phyloP scores from a whole-genome alignment of 495 filamentous ascomycete genomes.

The Penicillium argentinense region DNA sequence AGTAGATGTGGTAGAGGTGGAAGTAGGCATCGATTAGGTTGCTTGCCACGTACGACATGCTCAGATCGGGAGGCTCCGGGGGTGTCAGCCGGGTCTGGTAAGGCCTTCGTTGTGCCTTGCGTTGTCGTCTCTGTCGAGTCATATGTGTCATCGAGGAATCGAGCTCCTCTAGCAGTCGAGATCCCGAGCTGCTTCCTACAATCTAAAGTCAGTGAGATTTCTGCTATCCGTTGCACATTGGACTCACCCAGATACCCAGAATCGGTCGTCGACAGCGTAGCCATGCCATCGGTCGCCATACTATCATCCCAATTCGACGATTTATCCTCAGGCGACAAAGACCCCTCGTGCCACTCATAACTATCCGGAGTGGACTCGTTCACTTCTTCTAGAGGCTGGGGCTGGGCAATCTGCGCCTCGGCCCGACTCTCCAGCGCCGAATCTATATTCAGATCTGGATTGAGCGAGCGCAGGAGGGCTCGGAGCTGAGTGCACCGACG shows the following conservation, averaged over 20 bases:
- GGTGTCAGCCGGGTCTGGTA: neutral
- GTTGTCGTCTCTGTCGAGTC: neutral
- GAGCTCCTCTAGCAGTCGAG: slow-evolving; percentile 10
- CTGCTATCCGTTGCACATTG: neutral
- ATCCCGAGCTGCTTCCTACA: slow-evolving; percentile 25
- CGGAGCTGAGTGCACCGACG: slow-evolving; percentile 12
- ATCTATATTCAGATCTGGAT: slow-evolving; percentile 20
- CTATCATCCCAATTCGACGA: neutral
- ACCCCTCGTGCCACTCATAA: slow-evolving; percentile 24
- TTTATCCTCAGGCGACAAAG: slow-evolving; percentile 6
- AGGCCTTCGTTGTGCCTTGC: neutral
- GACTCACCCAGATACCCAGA: slow-evolving; percentile 25
- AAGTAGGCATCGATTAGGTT: slow-evolving; percentile 28
- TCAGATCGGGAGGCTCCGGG: slow-evolving; percentile 6
- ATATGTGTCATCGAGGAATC: neutral
- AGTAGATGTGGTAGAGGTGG: slow-evolving; percentile 17
- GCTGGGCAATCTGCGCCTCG: neutral
- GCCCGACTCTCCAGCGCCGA: slow-evolving; percentile 7
- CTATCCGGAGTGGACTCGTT: slow-evolving; percentile 1
- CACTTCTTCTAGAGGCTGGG: neutral
- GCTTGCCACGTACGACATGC: neutral
- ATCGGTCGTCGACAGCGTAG: slow-evolving; percentile 15
- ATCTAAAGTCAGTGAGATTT: no score
- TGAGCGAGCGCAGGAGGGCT: slow-evolving; percentile 9
- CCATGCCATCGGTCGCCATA: slow-evolving; percentile 22